Base-by-base conservation (phyloP, 2,329 filamentous ascomycete species). In the Phyllosticta citrichinensis region DNA sequence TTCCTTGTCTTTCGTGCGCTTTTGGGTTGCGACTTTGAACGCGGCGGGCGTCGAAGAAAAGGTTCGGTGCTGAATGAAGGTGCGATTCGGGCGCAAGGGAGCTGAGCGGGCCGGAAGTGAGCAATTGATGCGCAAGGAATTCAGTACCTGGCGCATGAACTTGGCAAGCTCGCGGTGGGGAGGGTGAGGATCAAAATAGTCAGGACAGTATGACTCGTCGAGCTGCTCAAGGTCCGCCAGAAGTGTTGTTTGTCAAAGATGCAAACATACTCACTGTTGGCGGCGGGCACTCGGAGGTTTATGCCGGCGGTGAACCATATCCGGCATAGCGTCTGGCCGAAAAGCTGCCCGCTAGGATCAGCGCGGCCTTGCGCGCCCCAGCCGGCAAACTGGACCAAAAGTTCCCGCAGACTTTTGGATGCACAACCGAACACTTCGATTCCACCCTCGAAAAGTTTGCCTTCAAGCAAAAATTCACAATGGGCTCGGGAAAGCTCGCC, bases 401-500 rank as follows among this genome's bases (percentile, higher is more conserved):
- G 33, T 40, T 40, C 33, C 33, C 33, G 27, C 27, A 5, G 27
- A 30, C 27, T 30, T 30, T 30, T 30, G 27, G 27, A 30, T 10
- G 27, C 27, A 30, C 6, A 30, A 30, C 9, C 27, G 27, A 30
- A 30, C 9, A 9, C 33, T 14, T 40, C 33, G 14, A 17, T 10
- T 17, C 33, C 14, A 5, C 33, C 33, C 33, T 14, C 33, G 14
- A 40, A 40, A 22, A 22, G 22, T 22, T 22, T 40, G 5, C 33
- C 8, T 11, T 10, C 10, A 40, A 40, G 33, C 14, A 12, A n/a
- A 57, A 19, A 35, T 57, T 55, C 61, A 63, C 2, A 40, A 84
- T 84, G 82, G 79, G 75, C 33, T 76, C 77, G 24, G 81, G 76
- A 64, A 77, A 78, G 64, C 70, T 71, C 56, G 75, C 71, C 63